Conservation (phyloP, 805 yeast genomes). For the Cyberlindnera subsufficiens region DNA sequence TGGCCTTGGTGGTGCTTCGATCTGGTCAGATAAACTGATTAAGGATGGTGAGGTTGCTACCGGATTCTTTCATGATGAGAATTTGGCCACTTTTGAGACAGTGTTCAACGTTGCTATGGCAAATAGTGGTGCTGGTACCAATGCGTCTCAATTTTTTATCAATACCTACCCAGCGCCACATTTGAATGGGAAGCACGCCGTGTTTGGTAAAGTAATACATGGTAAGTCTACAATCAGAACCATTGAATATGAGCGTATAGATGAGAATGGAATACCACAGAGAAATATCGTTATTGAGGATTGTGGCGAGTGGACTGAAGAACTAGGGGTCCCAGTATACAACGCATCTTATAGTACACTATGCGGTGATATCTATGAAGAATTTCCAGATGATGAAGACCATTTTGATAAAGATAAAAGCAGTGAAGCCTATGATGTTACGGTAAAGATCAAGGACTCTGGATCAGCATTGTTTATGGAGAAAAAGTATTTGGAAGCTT, state of each 20-base stretch:
- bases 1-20: conserved; percentile 43
- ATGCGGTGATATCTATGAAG: conserved; percentile 72
- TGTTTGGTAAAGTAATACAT: conserved; percentile 64
- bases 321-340: conserved; percentile 48
- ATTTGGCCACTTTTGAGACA: conserved; percentile 35
- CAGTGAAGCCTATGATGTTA: conserved; percentile 42
- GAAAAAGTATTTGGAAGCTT: conserved; percentile 45
- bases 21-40: conserved; percentile 21
- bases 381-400: conserved; percentile 69
- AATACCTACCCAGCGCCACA: conserved; percentile 68
- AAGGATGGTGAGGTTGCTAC: conserved; percentile 20
- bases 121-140: conserved; percentile 45
- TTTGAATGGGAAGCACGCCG: conserved; percentile 67
- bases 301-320: conserved; percentile 59
- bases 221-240: conserved; percentile 70
- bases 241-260: conserved; percentile 46
- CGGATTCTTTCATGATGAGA: conserved; percentile 53
- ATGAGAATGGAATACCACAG: conserved; percentile 37
- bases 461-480: conserved; percentile 56
- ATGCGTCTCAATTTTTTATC: conserved; percentile 67
- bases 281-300: conserved; percentile 41
- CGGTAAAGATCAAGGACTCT: conserved; percentile 55
- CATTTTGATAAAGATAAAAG: conserved; percentile 54
- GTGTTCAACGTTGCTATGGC: conserved; percentile 61
- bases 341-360: conserved; percentile 56